Evolutionary conservation across 345 rosid species (phyloP).

Genomic region (Linum usitatissimum): DNA sequence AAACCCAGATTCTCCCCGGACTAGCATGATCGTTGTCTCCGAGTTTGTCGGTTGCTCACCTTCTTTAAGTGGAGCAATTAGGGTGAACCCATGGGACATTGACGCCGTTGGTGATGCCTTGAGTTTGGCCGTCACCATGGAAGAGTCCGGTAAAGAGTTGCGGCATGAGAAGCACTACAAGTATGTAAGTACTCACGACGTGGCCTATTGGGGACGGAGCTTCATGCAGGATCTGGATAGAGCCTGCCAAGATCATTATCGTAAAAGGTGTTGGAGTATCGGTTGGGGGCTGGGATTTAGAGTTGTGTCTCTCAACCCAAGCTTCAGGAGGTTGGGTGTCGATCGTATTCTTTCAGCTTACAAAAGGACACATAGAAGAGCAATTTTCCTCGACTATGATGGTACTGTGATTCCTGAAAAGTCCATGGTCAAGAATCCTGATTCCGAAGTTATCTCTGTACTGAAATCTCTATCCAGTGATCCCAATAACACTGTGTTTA

Average conservation of each 20-base stretch:
- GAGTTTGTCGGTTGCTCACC: conserved; percentile 92
- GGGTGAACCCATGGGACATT: conserved; percentile 80
- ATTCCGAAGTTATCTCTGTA: conserved; percentile 36
- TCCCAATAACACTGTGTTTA: conserved; percentile 56
- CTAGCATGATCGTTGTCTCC: conserved; percentile 67
- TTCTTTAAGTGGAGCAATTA: conserved; percentile 74
- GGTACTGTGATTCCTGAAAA: conserved; percentile 58
- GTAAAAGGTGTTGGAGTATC: conserved; percentile 61
- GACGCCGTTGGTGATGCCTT: conserved; percentile 54
- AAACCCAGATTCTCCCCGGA: conserved; percentile 20
- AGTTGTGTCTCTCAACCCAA: conserved; percentile 55
- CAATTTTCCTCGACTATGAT: conserved; percentile 75
- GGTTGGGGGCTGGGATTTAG: conserved; percentile 65
- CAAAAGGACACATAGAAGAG: conserved; percentile 35
- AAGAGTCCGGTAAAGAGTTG: conserved; percentile 42
- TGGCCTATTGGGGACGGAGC: conserved; percentile 70
- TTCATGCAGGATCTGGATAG: conserved; percentile 63
- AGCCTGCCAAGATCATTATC: conserved; percentile 59
- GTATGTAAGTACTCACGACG: conserved; percentile 73
- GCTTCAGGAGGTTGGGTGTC: conserved; percentile 45
- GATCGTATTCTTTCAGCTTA: conserved; percentile 49
- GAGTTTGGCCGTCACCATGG: conserved; percentile 35
- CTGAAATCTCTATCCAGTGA: conserved; percentile 54
- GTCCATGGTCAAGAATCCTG: conserved; percentile 49
- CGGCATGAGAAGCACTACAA: conserved; percentile 79